Evolutionary conservation across 257 asterid genomes (phyloP).

Genomic region (Fraxinus quadrangulata): DNA sequence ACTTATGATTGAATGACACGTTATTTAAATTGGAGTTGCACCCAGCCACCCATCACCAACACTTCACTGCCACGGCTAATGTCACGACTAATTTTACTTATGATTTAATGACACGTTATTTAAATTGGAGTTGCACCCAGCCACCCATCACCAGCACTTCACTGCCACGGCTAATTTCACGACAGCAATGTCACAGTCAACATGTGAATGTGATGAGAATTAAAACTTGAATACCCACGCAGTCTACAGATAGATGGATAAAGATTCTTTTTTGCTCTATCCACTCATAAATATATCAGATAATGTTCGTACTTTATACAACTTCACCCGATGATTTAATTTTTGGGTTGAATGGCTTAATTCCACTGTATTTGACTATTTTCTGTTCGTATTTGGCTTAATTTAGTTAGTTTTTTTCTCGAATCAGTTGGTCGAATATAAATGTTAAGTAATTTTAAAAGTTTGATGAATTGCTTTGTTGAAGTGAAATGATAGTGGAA

Average conservation of each 20-base stretch:
- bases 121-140: no score
- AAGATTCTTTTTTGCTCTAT: not conserved
- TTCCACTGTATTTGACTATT: not conserved
- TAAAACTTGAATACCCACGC: not conserved
- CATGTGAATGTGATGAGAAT: not conserved
- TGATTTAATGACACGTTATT: no score
- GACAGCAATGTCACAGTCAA: not conserved
- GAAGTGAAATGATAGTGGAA: not conserved
- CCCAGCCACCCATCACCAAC: no score
- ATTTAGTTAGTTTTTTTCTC: not conserved
- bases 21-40: no score
- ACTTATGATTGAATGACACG: no score
- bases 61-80: no score
- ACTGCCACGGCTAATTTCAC: no score
- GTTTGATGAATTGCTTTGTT: not conserved
- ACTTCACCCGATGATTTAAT: not conserved
- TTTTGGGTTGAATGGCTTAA: not conserved
- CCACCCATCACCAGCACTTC: no score
- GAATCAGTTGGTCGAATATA: not conserved
- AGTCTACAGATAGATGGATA: not conserved
- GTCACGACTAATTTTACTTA: not conserved
- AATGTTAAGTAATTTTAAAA: not conserved
- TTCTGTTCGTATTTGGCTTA: not conserved
- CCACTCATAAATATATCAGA: not conserved
- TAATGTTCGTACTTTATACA: no score